These are phyloP conservation scores for Laetiporus sulphureus DNA, from an alignment of 1,284 basidiomycete genomes.

Conservation along the genomic window DNA sequence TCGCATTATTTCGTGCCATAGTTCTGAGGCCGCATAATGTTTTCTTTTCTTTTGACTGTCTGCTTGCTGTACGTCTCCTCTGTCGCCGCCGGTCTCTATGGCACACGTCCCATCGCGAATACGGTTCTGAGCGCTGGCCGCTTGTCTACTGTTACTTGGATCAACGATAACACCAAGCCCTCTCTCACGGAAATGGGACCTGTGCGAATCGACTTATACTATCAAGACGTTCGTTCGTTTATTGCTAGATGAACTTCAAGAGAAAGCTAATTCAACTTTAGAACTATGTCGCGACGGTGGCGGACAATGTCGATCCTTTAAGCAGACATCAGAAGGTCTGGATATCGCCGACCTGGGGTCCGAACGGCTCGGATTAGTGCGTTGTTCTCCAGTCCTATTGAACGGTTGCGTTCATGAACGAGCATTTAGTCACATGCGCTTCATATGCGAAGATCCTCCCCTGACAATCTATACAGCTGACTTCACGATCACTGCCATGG, in stretches of 20 bases:
- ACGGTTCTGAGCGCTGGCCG: constrained; percentile 38
- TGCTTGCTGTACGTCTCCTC: constrained; percentile 9
- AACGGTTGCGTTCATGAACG: no score
- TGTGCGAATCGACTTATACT: constrained; percentile 37
- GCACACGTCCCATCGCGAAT: constrained; percentile 39
- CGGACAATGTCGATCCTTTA: constrained; percentile 28
- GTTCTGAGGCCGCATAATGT: no score
- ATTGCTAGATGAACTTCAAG: not conserved
- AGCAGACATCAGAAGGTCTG: constrained; percentile 17
- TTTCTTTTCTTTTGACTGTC: not conserved
- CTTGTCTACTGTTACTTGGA: constrained; percentile 36
- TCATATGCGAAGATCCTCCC: constrained; percentile 21
- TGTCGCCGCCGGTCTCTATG: constrained; percentile 31
- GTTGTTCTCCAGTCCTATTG: constrained; percentile 8
- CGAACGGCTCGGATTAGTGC: constrained; percentile 27
- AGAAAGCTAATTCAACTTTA: constrained; percentile 9
- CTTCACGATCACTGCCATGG: constrained; percentile 33
- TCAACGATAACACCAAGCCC: constrained; percentile 36
- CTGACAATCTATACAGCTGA: constrained; percentile 28
- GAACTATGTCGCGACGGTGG: constrained; percentile 29
- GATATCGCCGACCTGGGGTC: constrained; percentile 23
- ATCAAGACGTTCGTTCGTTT: constrained; percentile 21
- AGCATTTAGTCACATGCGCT: constrained; percentile 25
- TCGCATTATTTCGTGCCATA: no score
- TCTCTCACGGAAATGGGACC: constrained; percentile 31